phyloP scores from a whole-genome alignment of 805 yeast genomes.

The Wickerhamiella kazuoi region DNA sequence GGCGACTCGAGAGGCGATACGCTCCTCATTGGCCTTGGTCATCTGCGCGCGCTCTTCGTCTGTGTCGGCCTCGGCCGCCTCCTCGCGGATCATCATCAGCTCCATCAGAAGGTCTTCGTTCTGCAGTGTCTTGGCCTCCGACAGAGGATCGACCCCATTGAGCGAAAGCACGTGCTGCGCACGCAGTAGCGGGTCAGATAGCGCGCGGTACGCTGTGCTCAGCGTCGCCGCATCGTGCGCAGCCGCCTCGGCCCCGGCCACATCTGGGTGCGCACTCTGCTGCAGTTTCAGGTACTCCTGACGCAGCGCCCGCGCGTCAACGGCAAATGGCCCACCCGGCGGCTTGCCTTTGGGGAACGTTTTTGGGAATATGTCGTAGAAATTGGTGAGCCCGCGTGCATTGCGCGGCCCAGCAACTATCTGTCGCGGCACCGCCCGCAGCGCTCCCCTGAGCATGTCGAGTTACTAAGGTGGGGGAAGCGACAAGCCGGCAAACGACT shows the following conservation, averaged over 20 bases:
- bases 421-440: too few species aligned
- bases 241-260: slow-evolving; percentile 20
- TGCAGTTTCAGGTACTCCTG: slow-evolving; percentile 64
- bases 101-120: slow-evolving; percentile 42
- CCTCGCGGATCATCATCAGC: slow-evolving; percentile 73
- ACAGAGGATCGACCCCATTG: slow-evolving; percentile 38
- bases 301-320: slow-evolving; percentile 40
- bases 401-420: neutral
- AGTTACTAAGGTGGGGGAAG: neutral
- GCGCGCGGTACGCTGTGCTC: slow-evolving; percentile 60
- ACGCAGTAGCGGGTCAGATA: slow-evolving; percentile 53
- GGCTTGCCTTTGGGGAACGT: slow-evolving; percentile 54
- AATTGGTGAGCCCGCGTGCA: slow-evolving; percentile 13
- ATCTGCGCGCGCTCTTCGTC: slow-evolving; percentile 41
- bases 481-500: too few species aligned
- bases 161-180: slow-evolving; percentile 39
- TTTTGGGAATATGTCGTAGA: slow-evolving; percentile 54
- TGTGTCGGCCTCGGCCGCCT: slow-evolving; percentile 44
- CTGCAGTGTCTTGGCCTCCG: slow-evolving; percentile 28
- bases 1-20: slow-evolving; percentile 32
- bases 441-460: neutral
- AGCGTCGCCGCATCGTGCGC: slow-evolving; percentile 32
- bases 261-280: slow-evolving; percentile 67
- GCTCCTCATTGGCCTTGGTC: slow-evolving; percentile 35
- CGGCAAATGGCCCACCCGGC: slow-evolving; percentile 37